Evolutionary conservation across 1,284 basidiomycete species (phyloP).

Genomic region (Cutaneotrichosporon cutaneum): DNA sequence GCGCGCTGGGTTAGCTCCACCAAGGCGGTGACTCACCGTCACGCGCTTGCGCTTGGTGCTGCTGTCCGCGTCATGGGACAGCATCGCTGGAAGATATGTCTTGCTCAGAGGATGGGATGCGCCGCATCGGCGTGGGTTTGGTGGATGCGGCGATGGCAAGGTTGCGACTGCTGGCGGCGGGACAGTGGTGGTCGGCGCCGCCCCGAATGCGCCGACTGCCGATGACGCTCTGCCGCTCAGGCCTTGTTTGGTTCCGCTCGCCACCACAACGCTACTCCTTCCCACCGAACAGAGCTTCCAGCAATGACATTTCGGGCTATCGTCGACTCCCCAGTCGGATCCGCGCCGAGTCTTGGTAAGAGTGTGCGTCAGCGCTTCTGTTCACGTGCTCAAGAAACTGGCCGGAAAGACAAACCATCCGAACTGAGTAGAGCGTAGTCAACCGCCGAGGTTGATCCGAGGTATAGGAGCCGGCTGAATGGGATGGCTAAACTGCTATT

Average conservation of each 20-base stretch:
- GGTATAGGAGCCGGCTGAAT: background rate
- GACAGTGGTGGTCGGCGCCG: too few relatives aligned
- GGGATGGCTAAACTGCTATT: background rate
- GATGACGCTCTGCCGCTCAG: background rate
- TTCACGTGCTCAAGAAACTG: background rate
- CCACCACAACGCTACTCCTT: too few relatives aligned
- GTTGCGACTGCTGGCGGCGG: too few relatives aligned
- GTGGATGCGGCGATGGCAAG: background rate
- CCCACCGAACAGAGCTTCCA: too few relatives aligned
- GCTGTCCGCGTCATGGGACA: background rate
- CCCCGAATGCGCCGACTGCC: background rate
- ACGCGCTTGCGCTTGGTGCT: background rate
- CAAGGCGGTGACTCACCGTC: slow-evolving; percentile 1
- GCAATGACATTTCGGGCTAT: too few relatives aligned
- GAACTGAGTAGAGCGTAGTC: background rate
- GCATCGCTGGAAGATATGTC: background rate
- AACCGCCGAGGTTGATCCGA: background rate
- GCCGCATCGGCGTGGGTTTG: background rate
- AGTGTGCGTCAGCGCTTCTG: background rate
- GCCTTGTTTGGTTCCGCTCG: slow-evolving; percentile 1
- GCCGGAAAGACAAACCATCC: background rate
- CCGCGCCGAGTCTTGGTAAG: background rate
- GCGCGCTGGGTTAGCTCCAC: slow-evolving; percentile 4
- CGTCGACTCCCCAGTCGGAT: background rate
- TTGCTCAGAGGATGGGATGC: background rate